Evolutionary conservation across 805 yeast species (phyloP), one percentile per base, ranked within the genome.

Genomic region (Starmerella khaoyaiensis): DNA sequence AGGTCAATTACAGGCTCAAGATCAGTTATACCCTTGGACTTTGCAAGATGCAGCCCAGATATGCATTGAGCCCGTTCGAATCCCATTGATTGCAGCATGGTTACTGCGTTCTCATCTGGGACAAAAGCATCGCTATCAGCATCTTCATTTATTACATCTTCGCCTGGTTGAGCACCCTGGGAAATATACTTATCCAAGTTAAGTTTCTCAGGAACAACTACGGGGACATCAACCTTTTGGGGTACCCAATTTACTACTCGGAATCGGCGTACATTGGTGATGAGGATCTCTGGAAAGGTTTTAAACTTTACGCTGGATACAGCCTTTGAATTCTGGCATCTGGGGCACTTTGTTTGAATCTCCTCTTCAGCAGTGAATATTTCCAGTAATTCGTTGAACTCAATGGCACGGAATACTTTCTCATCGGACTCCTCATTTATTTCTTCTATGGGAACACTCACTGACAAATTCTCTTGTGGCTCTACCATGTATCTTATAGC

Each of bases 231-330:
- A 1, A 80, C 66, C 55, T 90, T 90, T 0, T 72, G 64, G 0
- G 97, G 96, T 2, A 75, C 79, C 97, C 96, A 90, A 52, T 83
- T 82, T 30, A 76, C 79, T 25, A 93, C 60, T 45, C 77, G 74
- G 39, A 87, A 82, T 51, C 97, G 67, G 44, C 82, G 77, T 3
- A 83, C 80, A 44, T 76, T 76, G 1, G 82, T 62, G 4, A 81
- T 69, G 21, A 90, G 61, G 9, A 69, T 67, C n/a, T 72, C 61
- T 0, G 98, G 98, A 46, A 63, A 76, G 0, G 81, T 63, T 41
- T 62, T 64, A 48, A 84, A 69, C 3, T 61, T 52, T 37, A 69
- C 69, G 0, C 62, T 58, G 6, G 49, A 31, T 0, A 14, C n/a
- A 1, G 69, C 67, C 1, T 29, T 38, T 2, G 44, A 42, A 2